These are phyloP conservation scores for Trametes coccinea DNA, from an alignment of 768 basidiomycete species.

Conservation along the genomic window DNA sequence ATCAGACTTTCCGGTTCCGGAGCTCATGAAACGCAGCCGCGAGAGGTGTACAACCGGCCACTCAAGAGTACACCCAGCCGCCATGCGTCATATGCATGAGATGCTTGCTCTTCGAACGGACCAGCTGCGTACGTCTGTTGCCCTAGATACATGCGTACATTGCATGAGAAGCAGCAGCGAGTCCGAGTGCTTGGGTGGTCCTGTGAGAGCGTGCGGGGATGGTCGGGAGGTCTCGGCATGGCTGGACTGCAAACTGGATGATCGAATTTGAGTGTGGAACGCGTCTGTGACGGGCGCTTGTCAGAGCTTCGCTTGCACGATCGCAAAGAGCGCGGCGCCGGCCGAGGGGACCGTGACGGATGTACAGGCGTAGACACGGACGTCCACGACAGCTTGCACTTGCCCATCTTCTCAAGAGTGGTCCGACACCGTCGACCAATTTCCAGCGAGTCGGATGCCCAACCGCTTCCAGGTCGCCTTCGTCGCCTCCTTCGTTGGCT, in stretches of 20 bases:
- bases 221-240: conserved; percentile 5
- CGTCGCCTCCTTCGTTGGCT: conserved; percentile 49
- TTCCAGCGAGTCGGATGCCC: conserved; percentile 41
- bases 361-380: too few species aligned
- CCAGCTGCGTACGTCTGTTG: neutral
- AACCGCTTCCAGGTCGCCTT: conserved; percentile 60
- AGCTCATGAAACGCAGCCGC: neutral
- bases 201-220: too few species aligned
- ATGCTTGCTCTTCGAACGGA: neutral
- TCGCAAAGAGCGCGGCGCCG: too few species aligned
- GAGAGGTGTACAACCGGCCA: neutral
- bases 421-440: conserved; percentile 3
- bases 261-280: neutral
- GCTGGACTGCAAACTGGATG: neutral
- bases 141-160: neutral
- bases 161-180: too few species aligned
- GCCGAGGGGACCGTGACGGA: too few species aligned
- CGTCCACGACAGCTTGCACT: neutral
- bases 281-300: neutral
- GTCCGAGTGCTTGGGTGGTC: too few species aligned
- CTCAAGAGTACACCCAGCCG: neutral
- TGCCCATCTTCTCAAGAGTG: neutral
- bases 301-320: neutral
- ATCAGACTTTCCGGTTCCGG: neutral
- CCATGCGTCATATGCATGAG: too few species aligned